phyloP scores from a whole-genome alignment of 192 early-diverging fungal genomes.

The Rhizophagus clarus region DNA sequence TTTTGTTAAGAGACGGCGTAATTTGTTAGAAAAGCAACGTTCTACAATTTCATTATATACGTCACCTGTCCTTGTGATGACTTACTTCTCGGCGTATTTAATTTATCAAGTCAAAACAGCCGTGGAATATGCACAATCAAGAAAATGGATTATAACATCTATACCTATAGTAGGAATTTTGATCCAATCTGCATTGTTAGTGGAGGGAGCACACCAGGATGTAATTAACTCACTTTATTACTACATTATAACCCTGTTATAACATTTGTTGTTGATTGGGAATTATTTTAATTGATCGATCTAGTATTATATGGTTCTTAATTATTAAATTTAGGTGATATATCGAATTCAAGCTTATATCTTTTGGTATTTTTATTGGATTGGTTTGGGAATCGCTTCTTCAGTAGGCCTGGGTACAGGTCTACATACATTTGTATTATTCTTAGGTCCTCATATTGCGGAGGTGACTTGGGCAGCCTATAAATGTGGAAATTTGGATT shows the following conservation, averaged over 20 bases:
- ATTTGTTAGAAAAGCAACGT: constrained; percentile 42
- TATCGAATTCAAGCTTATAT: constrained; percentile 60
- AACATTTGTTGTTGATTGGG: constrained; percentile 4
- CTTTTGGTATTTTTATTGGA: constrained; percentile 90
- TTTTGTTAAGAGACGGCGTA: constrained; percentile 44
- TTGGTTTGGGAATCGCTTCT: constrained; percentile 81
- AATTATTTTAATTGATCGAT: not conserved
- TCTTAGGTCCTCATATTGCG: constrained; percentile 90
- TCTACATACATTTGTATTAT: constrained; percentile 93
- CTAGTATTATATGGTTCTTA: not conserved
- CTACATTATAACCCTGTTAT: too few species aligned
- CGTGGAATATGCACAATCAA: constrained; percentile 41
- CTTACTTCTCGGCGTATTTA: constrained; percentile 49
- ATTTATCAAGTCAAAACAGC: constrained; percentile 43
- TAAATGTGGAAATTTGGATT: constrained; percentile 71
- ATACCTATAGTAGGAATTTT: constrained; percentile 37
- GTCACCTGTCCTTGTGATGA: constrained; percentile 48
- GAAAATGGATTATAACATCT: constrained; percentile 40
- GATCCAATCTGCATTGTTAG: constrained; percentile 48
- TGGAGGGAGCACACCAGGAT: constrained; percentile 62
- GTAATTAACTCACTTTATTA: constrained; percentile 35
- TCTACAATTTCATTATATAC: constrained; percentile 51
- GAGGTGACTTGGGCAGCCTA: constrained; percentile 90
- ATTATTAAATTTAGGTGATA: constrained; percentile 34
- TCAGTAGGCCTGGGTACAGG: constrained; percentile 94